Percentiles rank a stretch among this genome's conserved stretches.
Conservation (phyloP, 208 protist genomes). For the Wallacemonas sp. region DNA sequence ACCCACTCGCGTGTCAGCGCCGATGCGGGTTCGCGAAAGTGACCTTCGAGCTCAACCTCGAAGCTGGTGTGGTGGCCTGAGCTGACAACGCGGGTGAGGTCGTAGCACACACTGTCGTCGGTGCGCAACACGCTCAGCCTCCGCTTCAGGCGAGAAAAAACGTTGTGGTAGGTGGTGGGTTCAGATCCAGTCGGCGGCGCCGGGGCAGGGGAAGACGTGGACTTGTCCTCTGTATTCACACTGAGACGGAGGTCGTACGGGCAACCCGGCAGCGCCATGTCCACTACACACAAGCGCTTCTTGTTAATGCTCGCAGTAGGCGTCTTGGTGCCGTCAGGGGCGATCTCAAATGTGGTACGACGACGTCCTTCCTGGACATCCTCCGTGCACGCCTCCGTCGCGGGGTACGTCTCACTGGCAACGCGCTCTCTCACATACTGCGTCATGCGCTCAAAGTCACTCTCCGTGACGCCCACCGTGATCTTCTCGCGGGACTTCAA, state of each 20-base stretch:
- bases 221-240: conserved; percentile 39
- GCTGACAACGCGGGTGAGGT: conserved; percentile 47
- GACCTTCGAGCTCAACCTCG: conserved; percentile 79
- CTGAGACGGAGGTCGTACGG: conserved; percentile 76
- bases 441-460: conserved; percentile 9
- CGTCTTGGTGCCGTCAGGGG: conserved; percentile 21
- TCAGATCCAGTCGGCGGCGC: not conserved
- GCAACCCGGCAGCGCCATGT: conserved; percentile 51
- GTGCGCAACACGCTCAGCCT: conserved; percentile 32
- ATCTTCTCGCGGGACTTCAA: conserved; percentile 8
- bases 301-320: conserved; percentile 38
- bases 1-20: conserved; percentile 59
- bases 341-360: conserved; percentile 60
- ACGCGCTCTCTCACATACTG: not conserved
- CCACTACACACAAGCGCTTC: conserved; percentile 50
- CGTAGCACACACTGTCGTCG: conserved; percentile 57
- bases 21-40: conserved; percentile 25
- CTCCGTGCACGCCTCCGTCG: conserved; percentile 23
- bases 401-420: not conserved
- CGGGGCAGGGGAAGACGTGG: not conserved
- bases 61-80: conserved; percentile 19
- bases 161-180: not conserved
- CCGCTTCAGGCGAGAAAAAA: conserved; percentile 55
- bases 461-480: not conserved
- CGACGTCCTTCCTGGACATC: conserved; percentile 40